These are phyloP conservation scores for Solanum chacoense DNA, from an alignment of 305 asterid genomes.

Conservation along the genomic window DNA sequence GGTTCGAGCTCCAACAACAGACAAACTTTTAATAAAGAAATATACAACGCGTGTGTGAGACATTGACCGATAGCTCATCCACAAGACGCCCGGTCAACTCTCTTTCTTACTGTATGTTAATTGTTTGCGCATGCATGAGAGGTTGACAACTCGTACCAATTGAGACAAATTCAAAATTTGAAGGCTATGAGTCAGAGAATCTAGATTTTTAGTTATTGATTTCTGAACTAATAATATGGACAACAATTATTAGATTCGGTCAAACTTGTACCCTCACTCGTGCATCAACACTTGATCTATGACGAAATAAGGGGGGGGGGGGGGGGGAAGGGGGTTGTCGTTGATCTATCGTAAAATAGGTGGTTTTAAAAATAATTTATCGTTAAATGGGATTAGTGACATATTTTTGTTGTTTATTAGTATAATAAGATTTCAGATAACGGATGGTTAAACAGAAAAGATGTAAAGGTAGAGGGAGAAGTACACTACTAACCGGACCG, in stretches of 20 bases:
- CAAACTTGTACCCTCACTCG: no score
- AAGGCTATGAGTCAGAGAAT: no score
- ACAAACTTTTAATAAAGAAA: rapidly evolving
- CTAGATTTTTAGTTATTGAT: no score
- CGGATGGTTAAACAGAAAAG: background rate
- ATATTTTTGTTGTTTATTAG: background rate
- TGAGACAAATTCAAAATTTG: no score
- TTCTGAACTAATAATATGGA: no score
- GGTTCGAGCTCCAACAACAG: rapidly evolving
- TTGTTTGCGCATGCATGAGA: background rate
- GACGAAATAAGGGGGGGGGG: no score
- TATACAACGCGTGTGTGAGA: background rate
- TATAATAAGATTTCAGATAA: background rate
- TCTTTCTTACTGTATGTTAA: no score
- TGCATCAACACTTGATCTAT: no score
- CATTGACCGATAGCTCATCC: no score
- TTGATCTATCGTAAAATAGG: background rate
- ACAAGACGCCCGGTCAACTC: background rate
- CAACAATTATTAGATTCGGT: no score
- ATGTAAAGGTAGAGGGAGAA: background rate
- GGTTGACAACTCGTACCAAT: no score
- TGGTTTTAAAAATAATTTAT: no score
- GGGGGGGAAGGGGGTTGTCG: background rate
- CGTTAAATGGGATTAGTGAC: background rate
- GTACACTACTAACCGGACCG: constrained; percentile 43